Conservation (phyloP, 2,329 filamentous ascomycete genomes). For the Fusarium avenaceum region DNA sequence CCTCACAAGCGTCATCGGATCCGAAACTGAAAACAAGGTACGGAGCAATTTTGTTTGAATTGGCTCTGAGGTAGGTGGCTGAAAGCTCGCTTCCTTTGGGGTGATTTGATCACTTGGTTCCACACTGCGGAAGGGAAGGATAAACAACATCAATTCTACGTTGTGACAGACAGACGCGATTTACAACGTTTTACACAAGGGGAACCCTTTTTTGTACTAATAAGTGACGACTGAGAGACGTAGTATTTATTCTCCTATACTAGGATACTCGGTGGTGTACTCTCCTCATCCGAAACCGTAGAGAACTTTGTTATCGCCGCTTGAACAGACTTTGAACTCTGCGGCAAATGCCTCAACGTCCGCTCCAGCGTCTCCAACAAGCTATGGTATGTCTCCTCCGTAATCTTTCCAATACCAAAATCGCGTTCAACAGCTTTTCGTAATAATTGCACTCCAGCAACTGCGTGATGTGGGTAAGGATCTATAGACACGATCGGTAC, state of each 20-base stretch:
- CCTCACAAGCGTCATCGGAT: slow-evolving; percentile 23
- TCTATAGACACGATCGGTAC: slow-evolving; percentile 52
- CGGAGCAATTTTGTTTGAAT: background rate
- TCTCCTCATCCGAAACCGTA: slow-evolving; percentile 1
- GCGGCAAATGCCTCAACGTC: slow-evolving; percentile 48
- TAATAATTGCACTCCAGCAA: slow-evolving; percentile 50
- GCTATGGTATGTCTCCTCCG: slow-evolving; percentile 46
- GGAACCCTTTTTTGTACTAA: background rate
- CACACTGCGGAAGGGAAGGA: background rate
- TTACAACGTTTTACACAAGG: background rate
- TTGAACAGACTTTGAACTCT: slow-evolving; percentile 52
- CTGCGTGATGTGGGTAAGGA: slow-evolving; percentile 52
- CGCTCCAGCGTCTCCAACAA: slow-evolving; percentile 47
- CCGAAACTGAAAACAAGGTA: slow-evolving; percentile 14
- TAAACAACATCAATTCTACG: background rate
- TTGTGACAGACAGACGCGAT: background rate
- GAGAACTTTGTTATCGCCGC: slow-evolving; percentile 48
- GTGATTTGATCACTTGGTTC: background rate
- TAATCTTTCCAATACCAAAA: slow-evolving; percentile 45
- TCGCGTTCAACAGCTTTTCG: slow-evolving; percentile 51
- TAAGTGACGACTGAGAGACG: too few species aligned
- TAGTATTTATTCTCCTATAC: background rate
- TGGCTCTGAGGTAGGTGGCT: slow-evolving; percentile 9
- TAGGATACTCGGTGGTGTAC: background rate
- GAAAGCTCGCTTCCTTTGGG: background rate